Evolutionary conservation across 495 filamentous ascomycete genomes (phyloP).

Genomic region (Annulohypoxylon moriforme): DNA sequence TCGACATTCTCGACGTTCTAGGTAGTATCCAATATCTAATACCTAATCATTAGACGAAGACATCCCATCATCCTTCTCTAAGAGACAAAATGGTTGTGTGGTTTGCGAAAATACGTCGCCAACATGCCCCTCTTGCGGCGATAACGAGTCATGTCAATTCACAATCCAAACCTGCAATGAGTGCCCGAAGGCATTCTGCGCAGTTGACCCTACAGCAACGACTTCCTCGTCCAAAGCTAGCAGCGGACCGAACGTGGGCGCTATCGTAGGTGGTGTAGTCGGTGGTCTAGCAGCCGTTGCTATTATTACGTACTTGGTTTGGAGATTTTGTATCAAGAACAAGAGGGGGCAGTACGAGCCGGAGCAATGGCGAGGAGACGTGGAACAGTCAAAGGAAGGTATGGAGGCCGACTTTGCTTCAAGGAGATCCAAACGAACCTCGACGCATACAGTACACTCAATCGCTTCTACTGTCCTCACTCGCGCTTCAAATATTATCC

Average conservation of each 20-base stretch:
- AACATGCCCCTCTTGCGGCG: constrained; percentile 65
- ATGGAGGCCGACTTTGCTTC: constrained; percentile 68
- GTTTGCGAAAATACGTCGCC: constrained; percentile 45
- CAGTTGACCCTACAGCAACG: constrained; percentile 46
- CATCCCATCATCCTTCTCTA: constrained; percentile 35
- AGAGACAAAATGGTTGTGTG: constrained; percentile 48
- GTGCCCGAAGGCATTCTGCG: constrained; percentile 57
- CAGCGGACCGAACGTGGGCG: constrained; percentile 73
- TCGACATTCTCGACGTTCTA: too few relatives aligned
- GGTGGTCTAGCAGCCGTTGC: constrained; percentile 77
- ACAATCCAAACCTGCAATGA: constrained; percentile 48
- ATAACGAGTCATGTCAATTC: constrained; percentile 51
- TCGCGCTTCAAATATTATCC: constrained; percentile 96
- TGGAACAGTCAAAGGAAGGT: constrained; percentile 63
- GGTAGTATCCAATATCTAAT: too few relatives aligned
- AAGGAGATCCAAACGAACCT: constrained; percentile 73
- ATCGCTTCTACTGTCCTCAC: constrained; percentile 96
- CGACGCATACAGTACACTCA: constrained; percentile 88
- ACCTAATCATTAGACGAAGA: constrained; percentile 36
- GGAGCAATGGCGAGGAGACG: constrained; percentile 66
- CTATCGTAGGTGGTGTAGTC: constrained; percentile 86
- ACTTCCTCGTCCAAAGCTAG: constrained; percentile 29
- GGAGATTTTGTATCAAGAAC: constrained; percentile 86
- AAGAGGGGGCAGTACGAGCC: constrained; percentile 69
- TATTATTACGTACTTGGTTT: constrained; percentile 80